Evolutionary conservation across 2,329 filamentous ascomycete genomes (phyloP).

Genomic region (Penicillium vulpinum): DNA sequence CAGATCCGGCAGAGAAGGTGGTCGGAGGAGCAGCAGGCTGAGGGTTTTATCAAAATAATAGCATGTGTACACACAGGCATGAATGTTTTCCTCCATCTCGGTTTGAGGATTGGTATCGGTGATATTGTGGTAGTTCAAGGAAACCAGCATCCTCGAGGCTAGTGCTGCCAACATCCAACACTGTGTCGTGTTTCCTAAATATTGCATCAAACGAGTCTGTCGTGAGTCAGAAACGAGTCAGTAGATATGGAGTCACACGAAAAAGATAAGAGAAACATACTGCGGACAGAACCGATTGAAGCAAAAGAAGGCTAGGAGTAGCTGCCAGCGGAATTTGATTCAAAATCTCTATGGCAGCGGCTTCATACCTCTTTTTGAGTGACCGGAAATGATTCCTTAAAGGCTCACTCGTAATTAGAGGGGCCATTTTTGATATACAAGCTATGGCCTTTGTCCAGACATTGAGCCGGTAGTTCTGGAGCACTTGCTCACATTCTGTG

Average conservation of each 20-base stretch:
- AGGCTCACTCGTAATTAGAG: slow-evolving; percentile 16
- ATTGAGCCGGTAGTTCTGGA: slow-evolving; percentile 20
- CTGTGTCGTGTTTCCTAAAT: slow-evolving; percentile 24
- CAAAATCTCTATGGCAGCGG: slow-evolving; percentile 18
- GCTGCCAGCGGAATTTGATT: slow-evolving; percentile 21
- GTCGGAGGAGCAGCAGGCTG: slow-evolving; percentile 24
- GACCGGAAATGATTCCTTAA: slow-evolving; percentile 20
- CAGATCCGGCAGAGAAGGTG: slow-evolving; percentile 23
- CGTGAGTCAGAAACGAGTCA: neutral
- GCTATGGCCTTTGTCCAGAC: slow-evolving; percentile 24
- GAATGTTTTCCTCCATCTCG: slow-evolving; percentile 22
- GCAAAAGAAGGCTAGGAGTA: slow-evolving; percentile 20
- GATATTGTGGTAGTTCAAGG: slow-evolving; percentile 28
- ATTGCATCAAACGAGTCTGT: slow-evolving; percentile 24
- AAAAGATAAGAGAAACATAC: slow-evolving; percentile 1
- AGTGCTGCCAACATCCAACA: slow-evolving; percentile 24
- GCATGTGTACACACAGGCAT: slow-evolving; percentile 23
- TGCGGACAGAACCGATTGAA: slow-evolving; percentile 25
- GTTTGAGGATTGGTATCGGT: slow-evolving; percentile 15
- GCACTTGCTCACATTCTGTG: slow-evolving; percentile 20
- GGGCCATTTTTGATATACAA: slow-evolving; percentile 22
- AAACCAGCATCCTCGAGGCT: slow-evolving; percentile 20
- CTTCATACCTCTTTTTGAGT: slow-evolving; percentile 23
- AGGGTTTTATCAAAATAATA: slow-evolving; percentile 27
- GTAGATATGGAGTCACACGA: neutral